Evolutionary conservation across 805 yeast genomes (phyloP), one percentile per base, ranked within the genome.

Genomic region (Candida ascalaphidarum): DNA sequence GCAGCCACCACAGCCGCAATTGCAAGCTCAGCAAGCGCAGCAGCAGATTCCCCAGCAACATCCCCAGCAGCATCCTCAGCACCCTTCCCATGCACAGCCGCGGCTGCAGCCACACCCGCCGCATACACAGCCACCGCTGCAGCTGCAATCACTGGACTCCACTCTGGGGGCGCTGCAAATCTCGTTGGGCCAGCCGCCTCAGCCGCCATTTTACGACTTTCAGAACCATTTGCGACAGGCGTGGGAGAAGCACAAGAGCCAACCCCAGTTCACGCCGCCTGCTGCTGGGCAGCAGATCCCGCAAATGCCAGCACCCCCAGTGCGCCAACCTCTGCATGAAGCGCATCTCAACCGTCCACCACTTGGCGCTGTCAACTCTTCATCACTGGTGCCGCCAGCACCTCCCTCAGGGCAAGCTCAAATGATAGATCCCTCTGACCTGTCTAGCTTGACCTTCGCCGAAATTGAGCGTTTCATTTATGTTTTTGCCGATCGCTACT

Each of bases 401-500:
- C n/a, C n/a, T n/a, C n/a, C n/a, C n/a, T n/a, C n/a, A n/a, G n/a
- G n/a, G n/a, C n/a, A n/a, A n/a, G n/a, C n/a, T n/a, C n/a, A n/a
- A n/a, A n/a, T n/a, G n/a, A n/a, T n/a, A n/a, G n/a, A n/a, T n/a
- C n/a, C n/a, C n/a, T 6, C 18, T 7, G 18, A 17, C 18, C 18
- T 17, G 18, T n/a, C n/a, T n/a, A 44, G 21, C 21, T 7, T 23
- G 19, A 22, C 27, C 28, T 34, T 37, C 11, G 24, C 38, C 4
- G 68, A 60, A 30, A 55, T 62, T 21, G 68, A 62, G 39, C 40
- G 60, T 26, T 61, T 62, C 27, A 47, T 62, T 17, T 57, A 52
- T 31, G 50, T 55, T 43, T 58, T 57, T 40, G 69, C 65, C 5
- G 68, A 60, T 40, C 40, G 53, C 25, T 63, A 61, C 32, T 62